Evolutionary conservation across 192 early-diverging fungal species (phyloP), one percentile per base, ranked within the genome.

Genomic region (Funneliformis geosporum): DNA sequence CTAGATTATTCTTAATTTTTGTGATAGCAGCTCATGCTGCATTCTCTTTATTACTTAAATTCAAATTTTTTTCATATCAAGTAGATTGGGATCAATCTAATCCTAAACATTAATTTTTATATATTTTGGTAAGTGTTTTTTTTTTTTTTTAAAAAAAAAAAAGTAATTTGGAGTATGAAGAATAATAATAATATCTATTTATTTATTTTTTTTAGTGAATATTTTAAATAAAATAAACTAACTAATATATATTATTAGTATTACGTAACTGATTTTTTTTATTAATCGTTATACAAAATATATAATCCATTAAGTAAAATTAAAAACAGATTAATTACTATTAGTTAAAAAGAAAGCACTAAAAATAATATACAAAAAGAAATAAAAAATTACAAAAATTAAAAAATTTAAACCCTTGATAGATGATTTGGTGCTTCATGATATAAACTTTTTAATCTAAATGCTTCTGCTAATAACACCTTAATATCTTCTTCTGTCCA

Each of bases 361-460:
- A 5, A 55, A 5, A 3, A 5, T 55, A 5, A 18, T 18, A 55
- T 18, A 55, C 14, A 18, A 18, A 18, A 16, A 55, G 14, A 55
- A 18, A 18, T 5, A 12, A 11, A 27, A 61, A n/a, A 27, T 64
- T 64, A 7, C 14, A 28, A 64, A 27, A 64, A 12, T 64, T 27
- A 28, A 6, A 27, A 28, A 64, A 64, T 9, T 64, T n/a, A 69
- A 40, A 39, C 81, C 38, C 80, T 79, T 65, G 79, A 86, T 64
- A 95, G 88, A 83, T 99, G 97, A 79, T 87, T 94, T 38, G 96
- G 96, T 21, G 96, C 93, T 72, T 94, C 89, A 81, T 97, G 95
- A 84, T 97, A 99, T 42, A 99, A 88, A 7, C 89, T 92, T 85
- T 99, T 99, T 93, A 93, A 96, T 94, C 97, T 96, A 83, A 92